phyloP scores from a whole-genome alignment of 805 yeast species.

The Cyberlindnera subsufficiens region DNA sequence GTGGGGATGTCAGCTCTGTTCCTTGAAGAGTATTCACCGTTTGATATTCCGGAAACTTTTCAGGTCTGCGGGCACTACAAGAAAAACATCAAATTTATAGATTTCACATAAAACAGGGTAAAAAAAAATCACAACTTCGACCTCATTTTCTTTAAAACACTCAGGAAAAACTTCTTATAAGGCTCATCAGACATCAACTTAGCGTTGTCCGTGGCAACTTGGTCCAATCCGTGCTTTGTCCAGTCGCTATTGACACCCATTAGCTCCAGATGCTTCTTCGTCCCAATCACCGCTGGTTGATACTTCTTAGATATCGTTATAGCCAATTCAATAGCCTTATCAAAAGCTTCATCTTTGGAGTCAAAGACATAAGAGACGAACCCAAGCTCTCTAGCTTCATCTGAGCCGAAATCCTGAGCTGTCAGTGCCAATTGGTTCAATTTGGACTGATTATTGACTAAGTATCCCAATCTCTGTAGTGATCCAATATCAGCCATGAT shows the following conservation, averaged over 20 bases:
- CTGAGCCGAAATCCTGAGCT: constrained; percentile 47
- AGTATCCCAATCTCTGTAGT: constrained; percentile 55
- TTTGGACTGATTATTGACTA: constrained; percentile 50
- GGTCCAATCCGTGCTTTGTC: constrained; percentile 39
- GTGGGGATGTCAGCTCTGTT: too few species aligned
- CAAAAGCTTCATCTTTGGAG: constrained; percentile 43
- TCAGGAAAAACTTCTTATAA: constrained; percentile 9
- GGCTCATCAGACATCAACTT: constrained; percentile 9
- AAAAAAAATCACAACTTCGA: constrained; percentile 2
- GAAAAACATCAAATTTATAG: too few species aligned
- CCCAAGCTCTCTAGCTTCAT: constrained; percentile 53
- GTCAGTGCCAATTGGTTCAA: constrained; percentile 57
- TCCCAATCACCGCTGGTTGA: constrained; percentile 59
- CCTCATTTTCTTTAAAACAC: constrained; percentile 3
- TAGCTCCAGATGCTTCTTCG: constrained; percentile 48
- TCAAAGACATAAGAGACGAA: constrained; percentile 43
- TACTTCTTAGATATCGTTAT: constrained; percentile 37
- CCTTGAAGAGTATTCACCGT: too few species aligned
- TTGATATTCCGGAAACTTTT: too few species aligned
- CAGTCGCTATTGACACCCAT: constrained; percentile 31
- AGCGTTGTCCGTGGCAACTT: constrained; percentile 51
- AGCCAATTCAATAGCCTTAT: constrained; percentile 43
- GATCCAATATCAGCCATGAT: constrained; percentile 78
- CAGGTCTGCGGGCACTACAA: too few species aligned
- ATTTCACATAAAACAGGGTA: background rate